Base-by-base conservation (phyloP, 495 filamentous ascomycete species). In the Neurospora sp. region DNA sequence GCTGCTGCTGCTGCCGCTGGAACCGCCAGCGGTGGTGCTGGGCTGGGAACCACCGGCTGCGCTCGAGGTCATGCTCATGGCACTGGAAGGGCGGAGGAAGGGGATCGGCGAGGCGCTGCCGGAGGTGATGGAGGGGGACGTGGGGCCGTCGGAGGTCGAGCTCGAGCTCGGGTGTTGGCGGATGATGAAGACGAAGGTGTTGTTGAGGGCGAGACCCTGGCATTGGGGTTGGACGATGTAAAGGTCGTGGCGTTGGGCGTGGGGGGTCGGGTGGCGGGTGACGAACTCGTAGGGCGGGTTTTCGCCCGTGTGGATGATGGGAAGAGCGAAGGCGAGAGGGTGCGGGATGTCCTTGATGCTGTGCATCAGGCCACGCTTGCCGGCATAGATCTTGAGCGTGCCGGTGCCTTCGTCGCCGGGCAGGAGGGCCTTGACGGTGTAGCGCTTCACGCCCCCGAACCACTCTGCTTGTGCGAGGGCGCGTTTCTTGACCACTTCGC, bases 141-240 rank as follows among this genome's bases (percentile, higher is more conserved):
- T 72, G 35, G 75, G 68, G 45, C 76, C 76, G 40, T 80, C 74
- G 38, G 82, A 79, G 5, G 84, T 79, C 0, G 90, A 90, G 5
- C 84, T 80, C 0, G 90, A 90, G 42, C 93, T 91, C 0, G 94
- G 92, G 78, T 98, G 94, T 78, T 99, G 96, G 38, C 96, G 92
- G 69, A 98, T 91, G 70, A 91, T 90, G 78, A 99, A 99, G 35
- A 99, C 95, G 78, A 97, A 99, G 8, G 96, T 99, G 79, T 98
- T 98, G 83, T 97, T 97, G 53, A 96, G 82, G 9, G 93, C 94
- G 12, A 99, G 84, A 27, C 88, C 88, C 44, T 91, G 86, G 78
- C 96, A 98, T 80, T 98, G 96, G 0, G 96, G 96, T 76, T 97
- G 94, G 40, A 91, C 92, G 77, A 99, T 91, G 82, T 99, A 99